Base-by-base conservation (phyloP, 208 protist species). In the Trypanosoma cruzi region DNA sequence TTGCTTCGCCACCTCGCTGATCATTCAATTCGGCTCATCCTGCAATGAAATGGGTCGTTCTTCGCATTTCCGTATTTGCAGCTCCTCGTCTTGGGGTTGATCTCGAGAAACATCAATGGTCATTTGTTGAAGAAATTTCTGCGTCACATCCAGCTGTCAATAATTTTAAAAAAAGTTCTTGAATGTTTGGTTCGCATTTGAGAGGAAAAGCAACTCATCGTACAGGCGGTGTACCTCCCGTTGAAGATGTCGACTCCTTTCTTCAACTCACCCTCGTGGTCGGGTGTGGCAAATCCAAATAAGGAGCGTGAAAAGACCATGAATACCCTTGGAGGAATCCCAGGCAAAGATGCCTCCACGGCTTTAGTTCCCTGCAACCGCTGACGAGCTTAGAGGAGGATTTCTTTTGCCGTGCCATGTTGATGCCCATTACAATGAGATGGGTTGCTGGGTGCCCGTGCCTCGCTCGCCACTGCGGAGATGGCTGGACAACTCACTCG, bases 141-240 rank as follows among this genome's bases (percentile, higher is more conserved):
- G 78, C 24, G 77, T 65, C 11, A 65, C 56, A 36, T 90, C 76
- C n/a, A n/a, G n/a, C n/a, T n/a, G n/a, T n/a, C n/a, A n/a, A 0
- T 73, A 58, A 14, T 70, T 69, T 44, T 66, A n/a, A n/a, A 66
- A 66, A 13, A 71, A 77, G 20, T 52, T 24, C 31, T 81, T 80
- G 37, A 84, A 48, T 57, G 82, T 84, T 34, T 84, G 64, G 52
- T 82, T 87, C 32, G 82, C 85, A 2, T 69, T 64, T 36, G 69
- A 54, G 34, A 90, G 71, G 61, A 84, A 87, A 57, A 59, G 58
- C 6, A 90, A 73, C 57, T 87, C 85, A 22, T 79, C 79, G 36
- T 79, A 68, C 28, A 90, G 73, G 13, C 85, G 78, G 2, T 34
- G 22, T 68, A 83, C 81, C 49, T 90, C 85, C 62, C 80, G 66